Evolutionary conservation across 2,329 filamentous ascomycete genomes (phyloP).

Genomic region (Aspergillus hortae): DNA sequence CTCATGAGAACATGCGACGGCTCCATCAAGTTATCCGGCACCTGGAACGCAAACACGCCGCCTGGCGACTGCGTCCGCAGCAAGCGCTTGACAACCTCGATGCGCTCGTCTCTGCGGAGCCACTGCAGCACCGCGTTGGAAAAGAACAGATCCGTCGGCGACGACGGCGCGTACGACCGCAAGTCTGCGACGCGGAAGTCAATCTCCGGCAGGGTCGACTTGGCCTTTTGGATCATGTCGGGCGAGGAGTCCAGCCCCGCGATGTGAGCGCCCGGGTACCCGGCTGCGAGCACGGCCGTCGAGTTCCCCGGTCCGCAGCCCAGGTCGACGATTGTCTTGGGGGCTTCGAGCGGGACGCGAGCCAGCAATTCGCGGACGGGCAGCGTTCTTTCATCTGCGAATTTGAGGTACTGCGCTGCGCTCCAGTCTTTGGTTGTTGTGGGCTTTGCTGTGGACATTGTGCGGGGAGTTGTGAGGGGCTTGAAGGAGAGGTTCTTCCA

Average conservation of each 20-base stretch:
- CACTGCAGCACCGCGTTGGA: slow-evolving; percentile 60
- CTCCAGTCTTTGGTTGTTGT: slow-evolving; percentile 42
- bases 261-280: slow-evolving; percentile 48
- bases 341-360: slow-evolving; percentile 40
- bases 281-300: slow-evolving; percentile 46
- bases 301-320: slow-evolving; percentile 61
- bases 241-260: slow-evolving; percentile 54
- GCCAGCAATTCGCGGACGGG: slow-evolving; percentile 53
- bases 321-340: slow-evolving; percentile 53
- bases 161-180: slow-evolving; percentile 34
- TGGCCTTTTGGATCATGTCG: slow-evolving; percentile 54
- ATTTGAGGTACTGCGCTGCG: slow-evolving; percentile 57
- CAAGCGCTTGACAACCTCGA: slow-evolving; percentile 45
- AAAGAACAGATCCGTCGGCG: slow-evolving; percentile 46
- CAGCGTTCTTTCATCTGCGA: slow-evolving; percentile 51
- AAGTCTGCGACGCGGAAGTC: slow-evolving; percentile 50
- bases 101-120: slow-evolving; percentile 44
- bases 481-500: no score
- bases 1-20: slow-evolving; percentile 52
- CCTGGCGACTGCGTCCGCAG: slow-evolving; percentile 41
- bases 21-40: slow-evolving; percentile 51
- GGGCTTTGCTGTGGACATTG: background rate
- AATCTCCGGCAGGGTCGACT: slow-evolving; percentile 35
- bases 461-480: no score
- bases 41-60: slow-evolving; percentile 54